These are phyloP conservation scores for Eragrostis curvula DNA, from an alignment of 176 grass and related monocot genomes.

Conservation along the genomic window DNA sequence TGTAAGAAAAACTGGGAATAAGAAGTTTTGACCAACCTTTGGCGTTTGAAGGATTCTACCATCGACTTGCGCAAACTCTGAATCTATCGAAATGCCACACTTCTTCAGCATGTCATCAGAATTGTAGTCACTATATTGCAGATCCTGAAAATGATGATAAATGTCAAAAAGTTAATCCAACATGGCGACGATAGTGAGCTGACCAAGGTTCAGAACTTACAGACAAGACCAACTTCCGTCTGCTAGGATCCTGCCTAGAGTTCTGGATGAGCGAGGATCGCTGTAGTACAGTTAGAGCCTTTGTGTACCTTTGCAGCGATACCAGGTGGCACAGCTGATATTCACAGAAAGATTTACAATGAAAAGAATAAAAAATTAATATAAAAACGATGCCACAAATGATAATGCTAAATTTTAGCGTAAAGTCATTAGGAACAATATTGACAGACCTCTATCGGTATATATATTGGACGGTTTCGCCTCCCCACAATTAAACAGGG, in stretches of 20 bases:
- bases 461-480: conserved; percentile 6
- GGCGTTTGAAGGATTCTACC: conserved; percentile 67
- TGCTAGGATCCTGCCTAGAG: too few relatives aligned
- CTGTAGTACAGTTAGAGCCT: conserved; percentile 46
- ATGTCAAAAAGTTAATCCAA: too few relatives aligned
- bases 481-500: conserved; percentile 31
- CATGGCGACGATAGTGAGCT: background rate
- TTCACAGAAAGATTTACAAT: background rate
- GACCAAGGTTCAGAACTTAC: background rate
- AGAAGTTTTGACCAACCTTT: conserved; percentile 37
- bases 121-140: conserved; percentile 56
- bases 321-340: conserved; percentile 54
- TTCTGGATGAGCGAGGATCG: conserved; percentile 54
- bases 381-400: too few relatives aligned
- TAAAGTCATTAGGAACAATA: too few relatives aligned
- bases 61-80: conserved; percentile 55
- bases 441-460: conserved; percentile 23
- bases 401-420: too few relatives aligned
- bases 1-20: too few relatives aligned
- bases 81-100: conserved; percentile 60
- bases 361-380: too few relatives aligned
- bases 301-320: conserved; percentile 72
- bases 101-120: conserved; percentile 59
- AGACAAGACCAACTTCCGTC: too few relatives aligned
- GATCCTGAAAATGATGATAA: conserved; percentile 20